Percentiles rank a stretch among this genome's conserved stretches.
Conservation (phyloP, 139 green algal genomes). For the Picochlorum sp. region DNA sequence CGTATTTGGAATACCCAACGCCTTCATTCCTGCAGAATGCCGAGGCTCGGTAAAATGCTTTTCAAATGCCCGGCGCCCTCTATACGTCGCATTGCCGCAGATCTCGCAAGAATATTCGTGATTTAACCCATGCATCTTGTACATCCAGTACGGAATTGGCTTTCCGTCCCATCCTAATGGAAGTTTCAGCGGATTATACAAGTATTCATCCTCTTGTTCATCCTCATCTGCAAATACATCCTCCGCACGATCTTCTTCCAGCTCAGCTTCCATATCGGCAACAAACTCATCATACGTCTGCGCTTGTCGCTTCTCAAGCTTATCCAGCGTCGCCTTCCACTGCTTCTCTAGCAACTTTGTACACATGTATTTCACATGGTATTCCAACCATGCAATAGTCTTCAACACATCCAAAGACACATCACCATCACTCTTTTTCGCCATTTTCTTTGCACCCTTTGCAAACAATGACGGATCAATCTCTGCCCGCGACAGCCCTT, state of each 20-base stretch:
- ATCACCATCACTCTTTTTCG: neutral
- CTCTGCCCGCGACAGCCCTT: constrained; percentile 44
- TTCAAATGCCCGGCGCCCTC: constrained; percentile 91
- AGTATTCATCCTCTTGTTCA: constrained; percentile 77
- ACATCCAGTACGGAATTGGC: constrained; percentile 99
- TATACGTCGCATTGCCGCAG: constrained; percentile 89
- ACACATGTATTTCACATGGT: constrained; percentile 24
- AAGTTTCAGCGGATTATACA: constrained; percentile 99
- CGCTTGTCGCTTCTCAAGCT: constrained; percentile 88
- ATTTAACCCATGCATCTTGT: constrained; percentile 98
- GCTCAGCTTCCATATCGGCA: constrained; percentile 44
- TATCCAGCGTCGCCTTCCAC: constrained; percentile 61
- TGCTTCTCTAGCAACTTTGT: constrained; percentile 48
- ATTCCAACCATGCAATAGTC: constrained; percentile 33
- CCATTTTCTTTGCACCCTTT: constrained; percentile 33
- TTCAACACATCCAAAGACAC: neutral
- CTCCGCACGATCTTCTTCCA: constrained; percentile 17
- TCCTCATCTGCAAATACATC: constrained; percentile 34
- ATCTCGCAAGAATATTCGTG: constrained; percentile 95
- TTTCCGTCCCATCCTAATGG: constrained; percentile 98
- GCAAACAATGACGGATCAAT: constrained; percentile 73
- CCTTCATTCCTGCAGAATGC: constrained; percentile 87
- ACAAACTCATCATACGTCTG: constrained; percentile 88
- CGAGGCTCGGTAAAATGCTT: constrained; percentile 91
- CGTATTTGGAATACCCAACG: constrained; percentile 93